Evolutionary conservation across 148 eudicot species (phyloP), one percentile per base, ranked within the genome.

Genomic region (Dianthus caryophyllus): DNA sequence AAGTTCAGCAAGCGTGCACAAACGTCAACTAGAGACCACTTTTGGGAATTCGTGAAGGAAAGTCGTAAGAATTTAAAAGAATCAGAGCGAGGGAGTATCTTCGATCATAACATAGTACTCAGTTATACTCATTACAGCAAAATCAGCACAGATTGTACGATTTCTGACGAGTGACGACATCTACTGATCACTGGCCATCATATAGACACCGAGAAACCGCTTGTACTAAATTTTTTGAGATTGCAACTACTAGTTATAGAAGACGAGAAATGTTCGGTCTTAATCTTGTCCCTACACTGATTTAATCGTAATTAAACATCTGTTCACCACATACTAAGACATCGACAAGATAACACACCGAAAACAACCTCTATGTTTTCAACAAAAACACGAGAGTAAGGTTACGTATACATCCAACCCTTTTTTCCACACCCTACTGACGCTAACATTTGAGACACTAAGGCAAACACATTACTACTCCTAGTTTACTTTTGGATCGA

Each of bases 131-230:
- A 25, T 25, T 54, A 54, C 22, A 12, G 7, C 31, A 25, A 25
- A 24, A 24, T 4, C 25, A 38, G 39, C 39, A 41, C 17, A 26
- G 13, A 26, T 6, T 56, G 9, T 29, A 29, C 6, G 18, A 31
- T 31, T 60, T 69, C 15, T 47, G 22, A 5, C 14, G 8, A 26
- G 9, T 47, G 22, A 5, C 14, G 8, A 26, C 7, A 4, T 21
- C 27, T 57, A 36, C 27, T 31, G 0, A 1, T 24, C 16, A 57
- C 38, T 33, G 38, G 38, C 58, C 43, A 29, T 46, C 55, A 16
- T 18, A 38, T 10, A 25, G 41, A 43, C 61, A 41, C 61, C 14
- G 13, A 69, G 64, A 55, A 27, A 44, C 53, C 52, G n/a, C 38
- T 0, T 26, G 18, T 26, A 12, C 6, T 9, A 25, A 20, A 6